Percentiles rank a stretch among this genome's conserved stretches.
These are phyloP conservation scores for Sclerotinia glacialis DNA, from an alignment of 2,329 filamentous ascomycete genomes.

Conservation along the genomic window DNA sequence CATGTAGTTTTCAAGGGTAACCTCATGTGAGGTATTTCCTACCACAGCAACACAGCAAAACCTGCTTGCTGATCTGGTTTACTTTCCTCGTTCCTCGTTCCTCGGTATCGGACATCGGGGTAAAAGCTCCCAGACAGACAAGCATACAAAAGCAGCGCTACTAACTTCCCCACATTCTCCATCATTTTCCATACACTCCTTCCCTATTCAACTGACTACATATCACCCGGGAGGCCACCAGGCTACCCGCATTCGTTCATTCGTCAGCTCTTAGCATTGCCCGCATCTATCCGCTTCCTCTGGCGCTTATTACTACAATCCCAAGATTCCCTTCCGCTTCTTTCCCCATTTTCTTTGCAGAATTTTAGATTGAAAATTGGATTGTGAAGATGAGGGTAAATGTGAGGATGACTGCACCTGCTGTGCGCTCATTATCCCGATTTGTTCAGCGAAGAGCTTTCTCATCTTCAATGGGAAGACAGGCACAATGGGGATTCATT, in stretches of 20 bases:
- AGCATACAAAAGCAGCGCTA: not conserved
- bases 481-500: conserved; percentile 57
- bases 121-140: not conserved
- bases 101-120: conserved; percentile 10
- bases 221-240: not conserved
- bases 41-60: conserved; percentile 7
- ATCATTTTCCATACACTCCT: conserved; percentile 15
- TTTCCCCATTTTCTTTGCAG: not conserved
- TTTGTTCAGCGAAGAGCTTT: conserved; percentile 41
- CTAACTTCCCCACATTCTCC: conserved; percentile 19
- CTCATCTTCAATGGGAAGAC: conserved; percentile 45
- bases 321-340: not conserved
- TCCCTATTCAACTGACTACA: not conserved
- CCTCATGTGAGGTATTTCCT: conserved; percentile 13
- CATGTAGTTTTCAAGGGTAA: conserved; percentile 6
- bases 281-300: not conserved
- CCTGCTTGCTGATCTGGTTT: conserved; percentile 11
- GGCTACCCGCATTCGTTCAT: not conserved
- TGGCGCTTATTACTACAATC: not conserved
- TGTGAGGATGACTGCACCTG: conserved; percentile 29
- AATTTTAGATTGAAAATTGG: conserved; percentile 18
- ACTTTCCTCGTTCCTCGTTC: not conserved
- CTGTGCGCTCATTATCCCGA: conserved; percentile 29
- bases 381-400: conserved; percentile 32
- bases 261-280: not conserved